Conservation (phyloP, 306 rosid genomes). For the Gleditsia sinensis region DNA sequence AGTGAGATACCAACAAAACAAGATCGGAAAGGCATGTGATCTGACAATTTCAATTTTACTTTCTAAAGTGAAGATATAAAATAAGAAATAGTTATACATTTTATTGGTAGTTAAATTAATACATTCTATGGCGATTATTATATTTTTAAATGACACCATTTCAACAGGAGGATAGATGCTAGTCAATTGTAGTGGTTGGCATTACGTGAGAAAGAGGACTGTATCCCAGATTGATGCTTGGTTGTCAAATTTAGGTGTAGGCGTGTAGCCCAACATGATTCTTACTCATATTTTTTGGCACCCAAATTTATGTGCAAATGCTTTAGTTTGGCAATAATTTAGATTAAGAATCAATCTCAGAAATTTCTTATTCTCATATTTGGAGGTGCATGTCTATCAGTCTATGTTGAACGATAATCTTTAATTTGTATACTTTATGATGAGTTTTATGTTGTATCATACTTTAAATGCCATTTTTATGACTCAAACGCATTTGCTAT, state of each 20-base stretch:
- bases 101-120: neutral
- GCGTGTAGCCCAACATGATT: neutral
- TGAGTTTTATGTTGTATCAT: neutral
- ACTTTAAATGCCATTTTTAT: conserved; percentile 12
- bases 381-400: neutral
- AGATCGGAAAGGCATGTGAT: neutral
- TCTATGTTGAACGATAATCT: neutral
- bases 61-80: neutral
- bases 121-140: neutral
- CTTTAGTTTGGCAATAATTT: neutral
- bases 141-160: neutral
- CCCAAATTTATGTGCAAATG: neutral
- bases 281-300: neutral
- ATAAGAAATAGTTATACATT: neutral
- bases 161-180: neutral
- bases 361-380: neutral
- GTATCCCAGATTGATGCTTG: neutral
- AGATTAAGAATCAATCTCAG: neutral
- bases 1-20: neutral
- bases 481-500: neutral
- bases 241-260: neutral
- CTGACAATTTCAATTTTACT: neutral
- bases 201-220: neutral
- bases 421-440: neutral
- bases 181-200: neutral